phyloP scores from a whole-genome alignment of 768 basidiomycete species.

The Ephemerocybe angulata region DNA sequence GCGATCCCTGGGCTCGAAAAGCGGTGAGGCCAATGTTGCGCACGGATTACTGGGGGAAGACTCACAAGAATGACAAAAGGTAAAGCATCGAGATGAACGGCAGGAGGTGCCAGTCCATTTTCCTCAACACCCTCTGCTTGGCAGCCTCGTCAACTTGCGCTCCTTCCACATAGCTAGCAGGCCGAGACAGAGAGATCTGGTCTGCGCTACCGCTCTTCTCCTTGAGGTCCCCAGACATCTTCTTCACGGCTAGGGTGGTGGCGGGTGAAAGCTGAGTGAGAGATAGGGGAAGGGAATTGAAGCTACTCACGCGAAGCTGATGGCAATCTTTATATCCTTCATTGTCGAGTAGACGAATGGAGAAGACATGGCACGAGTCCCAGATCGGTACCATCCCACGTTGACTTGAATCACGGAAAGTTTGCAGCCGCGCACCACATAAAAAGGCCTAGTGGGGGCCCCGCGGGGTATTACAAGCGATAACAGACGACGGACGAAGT shows the following conservation, averaged over 20 bases:
- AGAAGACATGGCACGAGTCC: too few species aligned
- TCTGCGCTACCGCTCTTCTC: constrained; percentile 1
- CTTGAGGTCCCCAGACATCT: too few species aligned
- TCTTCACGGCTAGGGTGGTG: not conserved
- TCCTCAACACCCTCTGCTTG: constrained; percentile 30
- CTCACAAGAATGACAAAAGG: constrained; percentile 45
- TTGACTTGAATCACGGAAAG: too few species aligned
- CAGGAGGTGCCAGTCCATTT: constrained; percentile 42
- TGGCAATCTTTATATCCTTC: too few species aligned
- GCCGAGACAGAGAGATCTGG: constrained; percentile 1
- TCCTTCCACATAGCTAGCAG: not conserved
- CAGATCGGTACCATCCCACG: too few species aligned
- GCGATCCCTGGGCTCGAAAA: constrained; percentile 31
- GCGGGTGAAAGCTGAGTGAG: not conserved
- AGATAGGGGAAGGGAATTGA: not conserved
- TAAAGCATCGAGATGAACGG: constrained; percentile 44
- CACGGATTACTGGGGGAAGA: constrained; percentile 4
- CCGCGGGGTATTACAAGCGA: too few species aligned
- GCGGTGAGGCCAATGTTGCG: not conserved
- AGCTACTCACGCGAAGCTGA: too few species aligned
- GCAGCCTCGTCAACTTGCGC: constrained; percentile 19
- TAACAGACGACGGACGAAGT: too few species aligned
- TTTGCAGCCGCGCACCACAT: too few species aligned
- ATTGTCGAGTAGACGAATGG: too few species aligned
- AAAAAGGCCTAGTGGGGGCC: too few species aligned